Conservation (phyloP, 2,329 filamentous ascomycete species). For the Ascomycota sp. region DNA sequence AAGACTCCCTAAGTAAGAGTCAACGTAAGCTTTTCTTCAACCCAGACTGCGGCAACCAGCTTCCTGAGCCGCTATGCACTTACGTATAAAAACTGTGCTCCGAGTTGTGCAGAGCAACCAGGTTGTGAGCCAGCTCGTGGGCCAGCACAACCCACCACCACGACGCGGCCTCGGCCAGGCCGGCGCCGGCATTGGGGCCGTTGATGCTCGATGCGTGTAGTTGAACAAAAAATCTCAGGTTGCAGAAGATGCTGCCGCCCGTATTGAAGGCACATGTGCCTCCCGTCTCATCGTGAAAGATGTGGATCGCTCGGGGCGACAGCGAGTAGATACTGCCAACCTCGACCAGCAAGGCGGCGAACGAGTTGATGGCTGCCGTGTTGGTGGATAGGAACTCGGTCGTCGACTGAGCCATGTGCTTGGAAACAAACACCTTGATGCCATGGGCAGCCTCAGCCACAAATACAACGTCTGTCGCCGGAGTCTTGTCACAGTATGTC, state of each 20-base stretch:
- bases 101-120: slow-evolving; percentile 55
- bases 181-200: slow-evolving; percentile 15
- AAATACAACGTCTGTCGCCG: slow-evolving; percentile 50
- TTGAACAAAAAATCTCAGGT: slow-evolving; percentile 66
- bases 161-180: slow-evolving; percentile 40
- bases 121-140: slow-evolving; percentile 87
- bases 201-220: slow-evolving; percentile 38
- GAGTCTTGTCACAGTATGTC: slow-evolving; percentile 64
- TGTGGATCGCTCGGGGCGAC: slow-evolving; percentile 45
- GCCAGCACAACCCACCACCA: slow-evolving; percentile 96
- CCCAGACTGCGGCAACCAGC: neutral
- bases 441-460: slow-evolving; percentile 46
- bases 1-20: slow-evolving; percentile 34
- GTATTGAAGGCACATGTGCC: slow-evolving; percentile 84
- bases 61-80: slow-evolving; percentile 8
- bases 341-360: slow-evolving; percentile 46
- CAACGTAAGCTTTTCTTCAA: neutral
- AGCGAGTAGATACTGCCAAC: slow-evolving; percentile 53
- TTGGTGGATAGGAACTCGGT: slow-evolving; percentile 36
- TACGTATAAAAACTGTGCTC: slow-evolving; percentile 67
- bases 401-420: slow-evolving; percentile 23
- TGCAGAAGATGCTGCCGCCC: slow-evolving; percentile 76
- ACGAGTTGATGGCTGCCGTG: slow-evolving; percentile 39
- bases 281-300: slow-evolving; percentile 64
- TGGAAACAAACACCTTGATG: slow-evolving; percentile 51